phyloP scores from a whole-genome alignment of 306 rosid genomes.

The Inga oerstediana region DNA sequence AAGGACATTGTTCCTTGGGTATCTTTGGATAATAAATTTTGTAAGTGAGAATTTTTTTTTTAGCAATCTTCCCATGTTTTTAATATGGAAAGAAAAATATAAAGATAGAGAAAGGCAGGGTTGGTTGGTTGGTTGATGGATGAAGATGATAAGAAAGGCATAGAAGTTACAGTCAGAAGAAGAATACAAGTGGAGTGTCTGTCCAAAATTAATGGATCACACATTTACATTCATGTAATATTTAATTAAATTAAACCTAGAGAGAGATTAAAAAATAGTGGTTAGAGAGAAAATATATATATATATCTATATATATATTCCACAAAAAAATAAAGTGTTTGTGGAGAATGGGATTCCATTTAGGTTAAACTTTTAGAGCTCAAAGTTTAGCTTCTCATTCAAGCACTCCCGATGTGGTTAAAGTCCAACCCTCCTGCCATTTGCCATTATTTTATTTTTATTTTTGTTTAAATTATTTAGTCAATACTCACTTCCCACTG shows the following conservation, averaged over 20 bases:
- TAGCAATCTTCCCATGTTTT: neutral
- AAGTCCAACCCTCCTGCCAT: neutral
- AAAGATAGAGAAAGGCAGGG: neutral
- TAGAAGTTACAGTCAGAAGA: slow-evolving; percentile 44
- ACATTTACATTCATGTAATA: slow-evolving; percentile 7
- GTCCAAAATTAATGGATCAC: slow-evolving; percentile 43
- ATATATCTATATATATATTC: neutral
- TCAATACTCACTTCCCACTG: neutral
- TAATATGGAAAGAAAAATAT: neutral
- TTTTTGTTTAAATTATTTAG: neutral
- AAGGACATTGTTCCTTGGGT: too few relatives aligned
- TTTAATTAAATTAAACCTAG: neutral
- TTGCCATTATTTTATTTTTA: neutral
- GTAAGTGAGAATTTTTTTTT: neutral
- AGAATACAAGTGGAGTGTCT: slow-evolving; percentile 51
- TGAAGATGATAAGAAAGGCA: slow-evolving; percentile 30
- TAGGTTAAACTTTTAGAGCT: slow-evolving; percentile 36
- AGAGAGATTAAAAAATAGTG: neutral
- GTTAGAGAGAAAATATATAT: neutral
- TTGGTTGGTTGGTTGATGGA: neutral
- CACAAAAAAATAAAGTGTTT: slow-evolving; percentile 40
- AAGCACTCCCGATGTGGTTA: slow-evolving; percentile 37
- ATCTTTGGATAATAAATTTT: too few relatives aligned
- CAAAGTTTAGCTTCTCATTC: slow-evolving; percentile 41
- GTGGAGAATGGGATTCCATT: slow-evolving; percentile 75